phyloP scores from a whole-genome alignment of 116 monocot species.

The Zostera marina region DNA sequence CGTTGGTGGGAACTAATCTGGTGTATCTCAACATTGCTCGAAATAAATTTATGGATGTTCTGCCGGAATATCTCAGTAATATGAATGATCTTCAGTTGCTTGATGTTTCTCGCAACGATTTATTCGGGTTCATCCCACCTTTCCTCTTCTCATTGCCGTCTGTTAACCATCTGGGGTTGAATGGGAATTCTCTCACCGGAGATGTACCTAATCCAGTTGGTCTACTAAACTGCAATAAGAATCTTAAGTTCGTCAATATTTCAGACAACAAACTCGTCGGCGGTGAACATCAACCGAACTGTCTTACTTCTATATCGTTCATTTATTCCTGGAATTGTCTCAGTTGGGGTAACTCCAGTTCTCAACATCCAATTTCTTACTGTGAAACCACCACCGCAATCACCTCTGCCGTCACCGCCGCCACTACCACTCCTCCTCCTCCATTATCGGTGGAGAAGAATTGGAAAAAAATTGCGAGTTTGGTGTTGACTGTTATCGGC shows the following conservation, averaged over 20 bases:
- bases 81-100: slow-evolving; percentile 29
- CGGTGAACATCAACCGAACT: slow-evolving; percentile 37
- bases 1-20: slow-evolving; percentile 13
- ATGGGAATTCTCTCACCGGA: slow-evolving; percentile 38
- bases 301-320: slow-evolving; percentile 21
- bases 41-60: slow-evolving; percentile 18
- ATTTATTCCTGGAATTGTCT: slow-evolving; percentile 60
- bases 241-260: slow-evolving; percentile 36
- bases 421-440: too few relatives aligned
- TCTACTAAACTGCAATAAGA: slow-evolving; percentile 23
- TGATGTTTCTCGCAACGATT: slow-evolving; percentile 43
- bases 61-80: slow-evolving; percentile 13
- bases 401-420: too few relatives aligned
- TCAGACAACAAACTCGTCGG: slow-evolving; percentile 52
- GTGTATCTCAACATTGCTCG: slow-evolving; percentile 18
- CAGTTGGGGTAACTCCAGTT: slow-evolving; percentile 4
- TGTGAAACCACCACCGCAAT: slow-evolving; percentile 29
- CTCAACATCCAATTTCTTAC: slow-evolving; percentile 42
- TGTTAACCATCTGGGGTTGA: slow-evolving; percentile 37
- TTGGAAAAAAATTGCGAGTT: slow-evolving; percentile 24
- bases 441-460: too few relatives aligned
- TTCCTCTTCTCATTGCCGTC: slow-evolving; percentile 39
- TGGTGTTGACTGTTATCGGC: slow-evolving; percentile 33
- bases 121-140: slow-evolving; percentile 34
- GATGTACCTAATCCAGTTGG: slow-evolving; percentile 16